Percentiles rank a stretch among this genome's conserved stretches.
These are phyloP conservation scores for Phytophthora colocasiae DNA, from an alignment of 352 stramenopile genomes.

Conservation along the genomic window DNA sequence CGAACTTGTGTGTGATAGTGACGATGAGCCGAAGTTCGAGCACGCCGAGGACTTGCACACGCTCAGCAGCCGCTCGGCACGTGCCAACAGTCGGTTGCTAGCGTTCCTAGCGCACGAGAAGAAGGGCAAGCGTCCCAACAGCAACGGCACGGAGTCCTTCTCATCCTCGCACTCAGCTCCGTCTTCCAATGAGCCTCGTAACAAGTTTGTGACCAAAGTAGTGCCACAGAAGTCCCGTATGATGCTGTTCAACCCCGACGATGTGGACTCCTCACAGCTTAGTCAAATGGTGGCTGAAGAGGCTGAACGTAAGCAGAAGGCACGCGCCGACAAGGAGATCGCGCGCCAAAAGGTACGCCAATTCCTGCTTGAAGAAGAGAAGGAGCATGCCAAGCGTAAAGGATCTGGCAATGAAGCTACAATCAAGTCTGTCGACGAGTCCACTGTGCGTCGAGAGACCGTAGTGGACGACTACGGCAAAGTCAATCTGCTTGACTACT, in stretches of 20 bases:
- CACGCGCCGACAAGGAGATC: conserved; percentile 53
- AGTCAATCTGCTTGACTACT: conserved; percentile 55
- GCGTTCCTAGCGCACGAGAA: conserved; percentile 68
- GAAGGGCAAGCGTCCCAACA: conserved; percentile 51
- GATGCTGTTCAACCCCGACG: conserved; percentile 61
- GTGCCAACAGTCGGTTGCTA: conserved; percentile 60
- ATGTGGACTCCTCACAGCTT: conserved; percentile 49
- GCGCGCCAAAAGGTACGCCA: conserved; percentile 54
- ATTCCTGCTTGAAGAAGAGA: conserved; percentile 53
- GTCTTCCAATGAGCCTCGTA: conserved; percentile 40
- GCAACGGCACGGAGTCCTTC: conserved; percentile 37
- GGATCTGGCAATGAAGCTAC: conserved; percentile 31
- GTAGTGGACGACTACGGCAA: conserved; percentile 62
- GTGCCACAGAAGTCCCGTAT: conserved; percentile 56
- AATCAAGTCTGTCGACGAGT: conserved; percentile 63
- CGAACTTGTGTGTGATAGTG: conserved; percentile 29
- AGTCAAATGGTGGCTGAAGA: conserved; percentile 52
- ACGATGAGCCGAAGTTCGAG: conserved; percentile 30
- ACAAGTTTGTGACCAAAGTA: conserved; percentile 69
- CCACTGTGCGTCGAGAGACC: conserved; percentile 54
- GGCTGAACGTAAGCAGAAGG: conserved; percentile 51
- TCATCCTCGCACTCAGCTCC: conserved; percentile 39
- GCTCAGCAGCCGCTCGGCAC: conserved; percentile 29
- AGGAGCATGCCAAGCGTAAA: conserved; percentile 20
- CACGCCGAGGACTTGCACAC: conserved; percentile 27